Conservation (phyloP, 176 grass and related monocot species). For the Aegilops tauschii region DNA sequence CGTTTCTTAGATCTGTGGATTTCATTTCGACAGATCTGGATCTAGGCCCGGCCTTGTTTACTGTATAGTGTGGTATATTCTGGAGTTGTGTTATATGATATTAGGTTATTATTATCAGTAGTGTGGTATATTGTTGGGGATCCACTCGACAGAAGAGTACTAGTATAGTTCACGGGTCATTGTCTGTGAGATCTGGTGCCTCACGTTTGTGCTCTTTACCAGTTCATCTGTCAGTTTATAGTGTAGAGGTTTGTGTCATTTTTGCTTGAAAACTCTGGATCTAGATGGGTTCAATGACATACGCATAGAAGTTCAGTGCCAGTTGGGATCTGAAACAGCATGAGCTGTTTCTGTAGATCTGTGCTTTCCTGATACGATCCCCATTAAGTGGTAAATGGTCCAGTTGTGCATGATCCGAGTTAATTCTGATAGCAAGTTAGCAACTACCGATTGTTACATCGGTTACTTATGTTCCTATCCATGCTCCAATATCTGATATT, state of each 20-base stretch:
- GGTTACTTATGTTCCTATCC: neutral
- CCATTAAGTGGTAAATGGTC: neutral
- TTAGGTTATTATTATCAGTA: neutral
- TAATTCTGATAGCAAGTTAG: neutral
- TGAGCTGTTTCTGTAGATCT: neutral
- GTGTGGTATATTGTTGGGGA: no score
- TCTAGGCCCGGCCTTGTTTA: neutral
- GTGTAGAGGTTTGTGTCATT: neutral
- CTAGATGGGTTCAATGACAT: neutral
- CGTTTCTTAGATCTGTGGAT: neutral
- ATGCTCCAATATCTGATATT: no score
- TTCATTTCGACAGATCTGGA: neutral
- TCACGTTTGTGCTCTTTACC: neutral
- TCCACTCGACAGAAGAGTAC: no score
- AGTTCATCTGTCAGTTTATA: neutral
- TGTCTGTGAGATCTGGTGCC: neutral
- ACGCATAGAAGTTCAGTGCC: no score
- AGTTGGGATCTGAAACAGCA: neutral
- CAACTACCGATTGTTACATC: neutral
- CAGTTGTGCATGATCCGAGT: neutral
- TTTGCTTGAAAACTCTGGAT: neutral
- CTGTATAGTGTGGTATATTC: neutral
- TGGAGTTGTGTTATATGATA: rapidly evolving
- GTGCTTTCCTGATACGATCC: neutral
- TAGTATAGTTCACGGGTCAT: neutral